Evolutionary conservation across 1,284 basidiomycete genomes (phyloP).

Genomic region (Erythrobasidium hasegawianum): DNA sequence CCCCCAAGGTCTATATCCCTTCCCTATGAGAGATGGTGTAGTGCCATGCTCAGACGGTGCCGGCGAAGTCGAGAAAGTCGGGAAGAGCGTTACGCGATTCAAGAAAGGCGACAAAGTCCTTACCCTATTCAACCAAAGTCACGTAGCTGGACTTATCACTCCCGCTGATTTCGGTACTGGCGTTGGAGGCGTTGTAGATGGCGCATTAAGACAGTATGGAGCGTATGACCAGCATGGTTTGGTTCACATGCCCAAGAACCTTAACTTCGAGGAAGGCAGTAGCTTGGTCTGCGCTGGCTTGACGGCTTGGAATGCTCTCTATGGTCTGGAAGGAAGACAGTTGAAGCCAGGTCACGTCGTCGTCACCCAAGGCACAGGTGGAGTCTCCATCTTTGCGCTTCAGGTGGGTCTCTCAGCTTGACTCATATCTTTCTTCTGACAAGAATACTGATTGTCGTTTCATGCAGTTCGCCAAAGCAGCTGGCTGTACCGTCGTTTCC

Average conservation of each 20-base stretch:
- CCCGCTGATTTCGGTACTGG: conserved; percentile 45
- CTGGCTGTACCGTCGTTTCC: conserved; percentile 59
- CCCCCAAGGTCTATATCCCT: conserved; percentile 43
- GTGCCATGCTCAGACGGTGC: conserved; percentile 51
- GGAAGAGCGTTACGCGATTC: conserved; percentile 46
- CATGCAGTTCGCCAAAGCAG: conserved; percentile 57
- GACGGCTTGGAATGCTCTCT: conserved; percentile 49
- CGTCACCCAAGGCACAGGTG: conserved; percentile 52
- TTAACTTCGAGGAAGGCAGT: conserved; percentile 49
- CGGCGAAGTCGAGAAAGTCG: conserved; percentile 51
- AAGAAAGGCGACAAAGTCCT: conserved; percentile 50
- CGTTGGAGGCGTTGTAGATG: conserved; percentile 50
- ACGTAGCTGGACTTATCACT: conserved; percentile 48
- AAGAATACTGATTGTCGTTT: not conserved
- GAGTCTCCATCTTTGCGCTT: conserved; percentile 54
- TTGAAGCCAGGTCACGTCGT: conserved; percentile 51
- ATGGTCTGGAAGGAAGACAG: conserved; percentile 47
- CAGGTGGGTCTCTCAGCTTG: conserved; percentile 37
- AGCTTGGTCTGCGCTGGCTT: conserved; percentile 50
- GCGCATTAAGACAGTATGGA: conserved; percentile 46
- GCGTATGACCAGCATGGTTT: conserved; percentile 33
- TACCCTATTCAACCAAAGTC: conserved; percentile 45
- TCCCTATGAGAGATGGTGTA: conserved; percentile 43
- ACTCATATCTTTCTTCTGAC: too few species aligned
- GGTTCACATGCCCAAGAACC: conserved; percentile 48